Evolutionary conservation across 257 asterid species (phyloP), one percentile per base, ranked within the genome.

Genomic region (Orobanche coerulescens): DNA sequence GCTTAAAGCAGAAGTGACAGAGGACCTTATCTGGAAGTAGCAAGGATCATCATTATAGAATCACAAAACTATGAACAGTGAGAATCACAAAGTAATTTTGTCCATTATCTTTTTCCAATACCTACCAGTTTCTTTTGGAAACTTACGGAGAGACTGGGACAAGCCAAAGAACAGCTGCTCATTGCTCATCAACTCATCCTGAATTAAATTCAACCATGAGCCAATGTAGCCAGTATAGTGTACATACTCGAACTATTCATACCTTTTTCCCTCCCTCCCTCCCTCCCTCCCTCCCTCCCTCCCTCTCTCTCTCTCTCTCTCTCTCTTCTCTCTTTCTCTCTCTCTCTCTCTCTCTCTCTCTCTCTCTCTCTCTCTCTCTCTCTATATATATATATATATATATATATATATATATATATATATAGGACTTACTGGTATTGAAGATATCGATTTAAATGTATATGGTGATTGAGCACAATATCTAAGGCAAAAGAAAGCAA

Each of bases 141-240:
- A 92, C 79, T 84, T 88, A 16, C 94, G 89, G 43, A 92, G 96
- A 82, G 96, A 91, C 85, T 92, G 96, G 71, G 96, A 82, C 86
- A 92, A 84, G 70, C 96, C 95, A 71, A 92, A 92, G 75, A 86
- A 92, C 60, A 88, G 81, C 76, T 92, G 95, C 69, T 88, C 98
- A 18, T 88, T 92, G 87, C 90, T 76, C 95, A 86, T 92, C 82
- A 92, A 72, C 83, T 92, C 98, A 70, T 92, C 98, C 98, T 92
- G 74, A 53, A 64, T 62, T 30, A 47, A 64, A 66, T 66, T 44
- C 53, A 40, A 6, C 28, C 11, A 46, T 13, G 49, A 67, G 25
- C 40, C 49, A 56, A 53, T 66, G 33, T 40, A 18, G 12, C 33
- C 61, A 69, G 11, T 42, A 34, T 68, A 66, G 54, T n/a, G 37